Evolutionary conservation across 2,329 filamentous ascomycete genomes (phyloP).

Genomic region (Penicillium sp.): DNA sequence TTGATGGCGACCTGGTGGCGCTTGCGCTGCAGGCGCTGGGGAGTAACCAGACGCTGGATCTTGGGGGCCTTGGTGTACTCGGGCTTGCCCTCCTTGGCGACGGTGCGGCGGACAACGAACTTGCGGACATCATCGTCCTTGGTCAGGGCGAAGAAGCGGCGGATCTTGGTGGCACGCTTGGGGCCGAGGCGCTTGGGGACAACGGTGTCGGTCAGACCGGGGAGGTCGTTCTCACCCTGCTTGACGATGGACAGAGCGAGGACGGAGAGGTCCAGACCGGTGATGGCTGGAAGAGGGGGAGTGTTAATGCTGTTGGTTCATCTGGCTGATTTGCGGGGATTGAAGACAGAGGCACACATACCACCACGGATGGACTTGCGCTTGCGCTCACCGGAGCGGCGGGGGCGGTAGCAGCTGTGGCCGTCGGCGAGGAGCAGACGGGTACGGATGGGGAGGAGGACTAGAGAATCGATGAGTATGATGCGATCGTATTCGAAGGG

Average conservation of each 20-base stretch:
- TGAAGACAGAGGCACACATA: constrained; percentile 25
- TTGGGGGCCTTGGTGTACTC: constrained; percentile 99
- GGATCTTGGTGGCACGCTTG: constrained; percentile 99
- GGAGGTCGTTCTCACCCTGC: constrained; percentile 93
- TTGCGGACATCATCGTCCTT: constrained; percentile 99
- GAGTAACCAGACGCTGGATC: constrained; percentile 99
- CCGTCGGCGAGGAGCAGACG: constrained; percentile 92
- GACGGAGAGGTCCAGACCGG: constrained; percentile 92
- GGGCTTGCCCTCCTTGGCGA: constrained; percentile 95
- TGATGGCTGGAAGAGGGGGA: constrained; percentile 67
- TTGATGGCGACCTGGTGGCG: constrained; percentile 97
- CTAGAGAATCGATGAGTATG: constrained; percentile 46
- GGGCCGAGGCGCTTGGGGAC: constrained; percentile 99
- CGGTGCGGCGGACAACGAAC: constrained; percentile 99
- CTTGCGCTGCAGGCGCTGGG: constrained; percentile 99
- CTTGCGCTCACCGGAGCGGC: constrained; percentile 98
- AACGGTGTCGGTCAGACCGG: constrained; percentile 95
- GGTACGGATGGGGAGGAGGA: constrained; percentile 94
- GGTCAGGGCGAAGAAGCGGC: constrained; percentile 98
- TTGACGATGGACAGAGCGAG: constrained; percentile 95
- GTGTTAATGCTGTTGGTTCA: constrained; percentile 13
- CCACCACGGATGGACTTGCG: constrained; percentile 93
- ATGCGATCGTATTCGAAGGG: neutral
- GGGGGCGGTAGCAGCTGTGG: constrained; percentile 98
- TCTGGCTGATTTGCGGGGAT: neutral